Conservation (phyloP, 23 red algal species). For the Gracilaria caudata region DNA sequence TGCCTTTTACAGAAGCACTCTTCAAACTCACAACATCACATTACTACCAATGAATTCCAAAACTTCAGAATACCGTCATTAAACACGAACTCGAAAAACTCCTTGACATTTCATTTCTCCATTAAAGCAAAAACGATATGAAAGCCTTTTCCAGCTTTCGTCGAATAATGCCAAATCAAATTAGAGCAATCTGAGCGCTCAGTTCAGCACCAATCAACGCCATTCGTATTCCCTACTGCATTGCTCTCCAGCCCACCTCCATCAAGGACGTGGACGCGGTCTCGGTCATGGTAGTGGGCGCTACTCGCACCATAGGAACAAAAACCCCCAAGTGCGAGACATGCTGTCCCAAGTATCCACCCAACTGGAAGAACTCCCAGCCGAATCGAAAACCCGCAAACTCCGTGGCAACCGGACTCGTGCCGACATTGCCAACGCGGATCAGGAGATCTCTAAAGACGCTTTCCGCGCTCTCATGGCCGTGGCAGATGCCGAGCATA, state of each 20-base stretch:
- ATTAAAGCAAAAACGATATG: neutral
- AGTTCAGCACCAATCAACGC: neutral
- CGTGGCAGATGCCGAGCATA: neutral
- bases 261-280: neutral
- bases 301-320: too few relatives aligned
- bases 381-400: neutral
- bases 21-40: neutral
- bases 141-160: constrained; percentile 6
- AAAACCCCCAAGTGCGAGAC: neutral
- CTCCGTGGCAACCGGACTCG: too few relatives aligned
- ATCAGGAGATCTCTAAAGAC: neutral
- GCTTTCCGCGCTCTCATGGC: neutral
- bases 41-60: neutral
- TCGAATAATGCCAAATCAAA: neutral
- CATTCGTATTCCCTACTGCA: neutral
- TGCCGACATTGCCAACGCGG: neutral
- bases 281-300: neutral
- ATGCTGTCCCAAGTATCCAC: neutral
- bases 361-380: neutral
- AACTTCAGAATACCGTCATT: neutral
- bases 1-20: constrained; percentile 12
- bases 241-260: neutral
- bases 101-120: neutral
- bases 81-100: constrained; percentile 10
- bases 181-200: neutral